Evolutionary conservation across 1,284 basidiomycete species (phyloP), one percentile per base, ranked within the genome.

Genomic region (Porodaedalea pini): DNA sequence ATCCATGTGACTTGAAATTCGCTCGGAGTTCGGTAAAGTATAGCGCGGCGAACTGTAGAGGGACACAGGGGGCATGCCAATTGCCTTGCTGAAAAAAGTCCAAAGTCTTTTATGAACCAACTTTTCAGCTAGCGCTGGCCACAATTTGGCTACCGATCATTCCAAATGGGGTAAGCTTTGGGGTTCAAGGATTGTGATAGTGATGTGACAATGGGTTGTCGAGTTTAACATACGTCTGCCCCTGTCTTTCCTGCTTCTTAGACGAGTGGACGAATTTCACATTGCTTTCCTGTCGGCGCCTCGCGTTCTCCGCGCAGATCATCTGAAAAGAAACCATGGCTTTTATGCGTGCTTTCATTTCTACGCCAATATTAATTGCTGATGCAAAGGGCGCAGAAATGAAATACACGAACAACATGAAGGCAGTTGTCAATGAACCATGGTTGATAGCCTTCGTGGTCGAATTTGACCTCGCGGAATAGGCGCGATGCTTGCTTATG

Each of bases 401-500:
- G 7, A 47, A 47, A 47, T 29, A 31, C 45, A 32, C 29, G 45
- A 17, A 11, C 10, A 8, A 27, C 1, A 2, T 19, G 31, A 21
- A 23, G 17, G n/a, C 5, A 21, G 48, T 31, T 19, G 31, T 32
- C 29, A 11, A 29, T 27, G n/a, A 13, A 6, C 15, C n/a, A n/a
- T 19, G 7, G 13, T 40, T 27, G 23, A 29, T 27, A 3, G 13
- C n/a, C 27, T 17, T 52, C 37, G 34, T 17, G 11, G 39, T 13
- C 21, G 15, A 36, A 23, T 27, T 31, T 29, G 11, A 27, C 51
- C 51, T 54, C 51, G 51, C 51, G 17, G 27, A 43, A 32, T 21
- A 29, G 8, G 51, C 31, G 27, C 40, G 51, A 44, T 31, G 25
- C 40, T 44, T 32, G 51, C 36, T 23, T 44, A 44, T 29, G 51